These are phyloP conservation scores for Mycena vitilis DNA, from an alignment of 768 basidiomycete genomes.

Conservation along the genomic window DNA sequence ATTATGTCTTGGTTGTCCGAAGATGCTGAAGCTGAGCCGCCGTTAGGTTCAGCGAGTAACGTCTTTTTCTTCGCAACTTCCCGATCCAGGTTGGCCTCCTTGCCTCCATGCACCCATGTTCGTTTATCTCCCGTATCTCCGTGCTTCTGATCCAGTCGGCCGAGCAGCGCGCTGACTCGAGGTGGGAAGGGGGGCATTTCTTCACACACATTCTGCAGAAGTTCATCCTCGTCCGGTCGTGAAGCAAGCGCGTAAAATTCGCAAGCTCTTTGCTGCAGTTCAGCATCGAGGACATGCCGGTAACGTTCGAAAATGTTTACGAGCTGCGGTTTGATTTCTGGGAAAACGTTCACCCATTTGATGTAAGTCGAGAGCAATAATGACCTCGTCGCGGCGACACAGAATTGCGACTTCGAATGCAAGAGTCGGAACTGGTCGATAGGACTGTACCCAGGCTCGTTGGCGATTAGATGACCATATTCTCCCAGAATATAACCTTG, in stretches of 20 bases:
- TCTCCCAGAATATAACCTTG: conserved; percentile 96
- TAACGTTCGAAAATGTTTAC: conserved; percentile 97
- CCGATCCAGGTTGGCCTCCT: conserved; percentile 87
- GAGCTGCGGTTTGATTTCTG: conserved; percentile 95
- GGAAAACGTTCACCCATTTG: conserved; percentile 99
- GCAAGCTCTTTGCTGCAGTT: conserved; percentile 98
- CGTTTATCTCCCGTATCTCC: conserved; percentile 95
- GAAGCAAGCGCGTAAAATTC: conserved; percentile 93
- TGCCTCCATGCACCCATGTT: conserved; percentile 96
- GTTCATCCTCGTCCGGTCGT: conserved; percentile 89
- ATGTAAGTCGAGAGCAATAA: conserved; percentile 96
- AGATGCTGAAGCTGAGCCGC: conserved; percentile 50
- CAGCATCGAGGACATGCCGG: conserved; percentile 96
- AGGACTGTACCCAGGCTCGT: conserved; percentile 93
- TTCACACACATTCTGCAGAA: conserved; percentile 94
- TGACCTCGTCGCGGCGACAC: conserved; percentile 90
- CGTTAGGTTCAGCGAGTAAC: conserved; percentile 50
- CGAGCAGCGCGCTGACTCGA: conserved; percentile 89
- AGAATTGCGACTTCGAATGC: conserved; percentile 96
- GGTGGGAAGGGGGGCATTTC: conserved; percentile 99
- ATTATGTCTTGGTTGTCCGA: conserved; percentile 67
- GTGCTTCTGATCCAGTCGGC: conserved; percentile 88
- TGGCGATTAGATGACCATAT: conserved; percentile 97
- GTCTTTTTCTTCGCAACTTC: conserved; percentile 68
- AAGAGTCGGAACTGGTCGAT: conserved; percentile 93